Evolutionary conservation across 2,329 filamentous ascomycete genomes (phyloP), one percentile per base, ranked within the genome.

Genomic region (Trichoderma sp.): DNA sequence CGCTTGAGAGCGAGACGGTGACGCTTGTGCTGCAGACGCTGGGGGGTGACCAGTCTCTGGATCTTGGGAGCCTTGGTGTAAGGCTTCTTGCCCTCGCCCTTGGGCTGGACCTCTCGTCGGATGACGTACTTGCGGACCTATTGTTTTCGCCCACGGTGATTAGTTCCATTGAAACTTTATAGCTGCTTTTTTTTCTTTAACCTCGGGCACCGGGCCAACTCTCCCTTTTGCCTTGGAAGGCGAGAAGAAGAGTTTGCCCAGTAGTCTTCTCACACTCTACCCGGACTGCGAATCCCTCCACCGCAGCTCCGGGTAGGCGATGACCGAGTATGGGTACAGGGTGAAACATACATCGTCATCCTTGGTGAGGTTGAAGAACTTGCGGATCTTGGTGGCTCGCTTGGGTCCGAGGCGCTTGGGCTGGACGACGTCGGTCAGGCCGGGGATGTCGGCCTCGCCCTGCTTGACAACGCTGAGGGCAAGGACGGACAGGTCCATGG

Each of bases 41-140:
- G 95, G 83, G 95, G 95, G 80, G 95, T 99, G 79, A 99, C 93
- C 78, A 99, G 93, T 83, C 95, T 93, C 90, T 99, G 95, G 86
- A 99, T 99, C 89, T 94, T 96, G 84, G 95, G 95, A 79, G 95
- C 95, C 92, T 99, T 99, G 91, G 94, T 97, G 91, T 98, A 98
- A 78, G 94, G 85, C 86, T 92, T 91, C 87, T 95, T 96, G 86
- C 93, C 94, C 89, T 98, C 95, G 81, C 90, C 92, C 91, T 97
- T 97, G 82, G 93, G 92, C 87, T 93, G 90, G 79, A 99, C 90
- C 84, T 98, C 95, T 83, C 95, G 95, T 83, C 95, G 95, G 80
- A 99, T 98, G 84, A 99, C 95, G 87, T 97, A 99, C 88, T 98
- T 97, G 88, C 95, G 94, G 85, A 95, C 92, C 92, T 94, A 86